Percentiles rank a stretch among this genome's conserved stretches.
phyloP scores from a whole-genome alignment of 2,329 filamentous ascomycete genomes.

The Verticillium zaregamsianum region DNA sequence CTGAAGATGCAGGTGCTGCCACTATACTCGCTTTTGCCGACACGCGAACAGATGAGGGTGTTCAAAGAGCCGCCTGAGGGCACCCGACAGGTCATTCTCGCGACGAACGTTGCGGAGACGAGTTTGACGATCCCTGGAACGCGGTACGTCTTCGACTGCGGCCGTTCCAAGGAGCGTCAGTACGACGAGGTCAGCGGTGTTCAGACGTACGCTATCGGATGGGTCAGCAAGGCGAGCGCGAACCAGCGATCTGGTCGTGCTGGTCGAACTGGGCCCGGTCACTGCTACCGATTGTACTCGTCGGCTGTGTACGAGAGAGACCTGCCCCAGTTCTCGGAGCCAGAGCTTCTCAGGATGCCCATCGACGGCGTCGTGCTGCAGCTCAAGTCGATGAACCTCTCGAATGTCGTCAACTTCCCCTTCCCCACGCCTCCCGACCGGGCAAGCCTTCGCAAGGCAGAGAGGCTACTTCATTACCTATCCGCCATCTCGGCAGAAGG shows the following conservation, averaged over 20 bases:
- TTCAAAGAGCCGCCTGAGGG: constrained; percentile 83
- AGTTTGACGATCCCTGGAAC: constrained; percentile 95
- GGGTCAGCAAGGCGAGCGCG: constrained; percentile 97
- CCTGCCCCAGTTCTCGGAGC: constrained; percentile 79
- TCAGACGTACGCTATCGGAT: constrained; percentile 90
- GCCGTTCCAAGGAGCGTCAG: constrained; percentile 84
- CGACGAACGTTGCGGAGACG: constrained; percentile 96
- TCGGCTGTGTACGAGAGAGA: constrained; percentile 91
- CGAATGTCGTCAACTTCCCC: constrained; percentile 88
- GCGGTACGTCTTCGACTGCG: constrained; percentile 92
- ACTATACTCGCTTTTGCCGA: constrained; percentile 87
- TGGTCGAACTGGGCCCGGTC: constrained; percentile 89
- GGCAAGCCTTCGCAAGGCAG: constrained; percentile 72
- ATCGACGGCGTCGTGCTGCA: constrained; percentile 91
- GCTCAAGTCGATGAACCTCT: constrained; percentile 90
- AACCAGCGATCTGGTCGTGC: constrained; percentile 90
- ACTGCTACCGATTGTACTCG: constrained; percentile 93
- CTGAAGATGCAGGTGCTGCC: constrained; percentile 84
- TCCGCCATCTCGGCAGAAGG: constrained; percentile 71
- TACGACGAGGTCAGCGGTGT: constrained; percentile 88
- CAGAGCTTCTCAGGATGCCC: constrained; percentile 85
- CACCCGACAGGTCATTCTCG: constrained; percentile 79
- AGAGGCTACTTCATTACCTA: constrained; percentile 81
- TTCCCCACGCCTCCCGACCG: constrained; percentile 88
- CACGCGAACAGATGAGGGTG: constrained; percentile 83